phyloP scores from a whole-genome alignment of 805 yeast genomes.

The Ogataea saltuana region DNA sequence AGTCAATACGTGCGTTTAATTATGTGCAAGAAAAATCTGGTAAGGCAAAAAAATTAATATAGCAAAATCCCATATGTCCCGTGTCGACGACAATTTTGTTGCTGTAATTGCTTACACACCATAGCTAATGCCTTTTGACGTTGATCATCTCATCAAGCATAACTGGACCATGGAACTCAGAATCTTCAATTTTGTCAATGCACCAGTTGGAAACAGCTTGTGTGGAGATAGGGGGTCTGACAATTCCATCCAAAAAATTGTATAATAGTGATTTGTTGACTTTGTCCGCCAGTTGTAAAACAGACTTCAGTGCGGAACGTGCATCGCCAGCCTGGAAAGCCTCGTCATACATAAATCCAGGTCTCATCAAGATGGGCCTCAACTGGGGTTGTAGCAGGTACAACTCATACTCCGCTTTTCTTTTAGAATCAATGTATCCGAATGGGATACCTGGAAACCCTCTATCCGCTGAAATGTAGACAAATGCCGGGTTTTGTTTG shows the following conservation, averaged over 20 bases:
- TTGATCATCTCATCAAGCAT: slow-evolving; percentile 50
- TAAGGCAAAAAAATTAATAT: too few relatives aligned
- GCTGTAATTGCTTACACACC: not conserved
- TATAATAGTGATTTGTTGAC: slow-evolving; percentile 45
- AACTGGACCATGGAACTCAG: slow-evolving; percentile 56
- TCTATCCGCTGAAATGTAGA: slow-evolving; percentile 79
- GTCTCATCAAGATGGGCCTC: slow-evolving; percentile 68
- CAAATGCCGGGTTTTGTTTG: slow-evolving; percentile 44
- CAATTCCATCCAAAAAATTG: slow-evolving; percentile 46
- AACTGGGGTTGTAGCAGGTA: slow-evolving; percentile 42
- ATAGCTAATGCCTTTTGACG: slow-evolving; percentile 2
- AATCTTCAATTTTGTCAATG: slow-evolving; percentile 54
- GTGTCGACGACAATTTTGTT: too few relatives aligned
- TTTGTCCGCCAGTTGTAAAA: slow-evolving; percentile 44
- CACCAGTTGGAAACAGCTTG: slow-evolving; percentile 65
- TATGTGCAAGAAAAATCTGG: too few relatives aligned
- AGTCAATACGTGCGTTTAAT: too few relatives aligned
- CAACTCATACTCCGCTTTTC: slow-evolving; percentile 71
- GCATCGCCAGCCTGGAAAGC: slow-evolving; percentile 31
- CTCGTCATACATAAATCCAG: slow-evolving; percentile 81
- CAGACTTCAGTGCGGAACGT: slow-evolving; percentile 44
- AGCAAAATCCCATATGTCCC: too few relatives aligned
- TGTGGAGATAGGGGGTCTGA: slow-evolving; percentile 66
- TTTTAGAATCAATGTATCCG: slow-evolving; percentile 72
- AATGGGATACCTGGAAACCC: slow-evolving; percentile 67